Percentiles rank a stretch among this genome's conserved stretches.
Evolutionary conservation across 192 early-diverging fungal species (phyloP).

Genomic region (Coemansia sp.): DNA sequence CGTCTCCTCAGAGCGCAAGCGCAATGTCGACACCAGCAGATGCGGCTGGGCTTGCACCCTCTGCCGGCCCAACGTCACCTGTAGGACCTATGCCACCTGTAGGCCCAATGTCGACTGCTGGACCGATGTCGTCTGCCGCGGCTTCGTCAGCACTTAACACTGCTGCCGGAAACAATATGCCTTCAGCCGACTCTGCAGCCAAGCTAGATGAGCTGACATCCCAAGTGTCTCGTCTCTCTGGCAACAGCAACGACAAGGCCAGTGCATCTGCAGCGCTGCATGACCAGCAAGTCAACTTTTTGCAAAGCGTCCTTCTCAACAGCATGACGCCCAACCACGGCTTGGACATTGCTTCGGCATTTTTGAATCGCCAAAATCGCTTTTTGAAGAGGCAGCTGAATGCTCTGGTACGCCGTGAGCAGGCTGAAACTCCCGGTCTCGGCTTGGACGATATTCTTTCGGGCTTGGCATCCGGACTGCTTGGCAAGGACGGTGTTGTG

Average conservation of each 20-base stretch:
- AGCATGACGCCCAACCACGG: constrained; percentile 28
- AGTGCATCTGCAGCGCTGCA: constrained; percentile 46
- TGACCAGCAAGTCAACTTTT: constrained; percentile 49
- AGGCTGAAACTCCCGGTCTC: constrained; percentile 26
- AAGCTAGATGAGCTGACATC: constrained; percentile 46
- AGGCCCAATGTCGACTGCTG: neutral
- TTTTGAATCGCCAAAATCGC: constrained; percentile 35
- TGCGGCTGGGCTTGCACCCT: constrained; percentile 5
- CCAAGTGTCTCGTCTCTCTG: constrained; percentile 39
- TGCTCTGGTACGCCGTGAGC: constrained; percentile 22
- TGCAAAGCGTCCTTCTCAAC: constrained; percentile 46
- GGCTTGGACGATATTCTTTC: constrained; percentile 42
- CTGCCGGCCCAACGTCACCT: neutral
- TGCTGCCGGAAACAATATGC: constrained; percentile 32
- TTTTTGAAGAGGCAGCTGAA: constrained; percentile 34
- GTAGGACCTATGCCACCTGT: neutral
- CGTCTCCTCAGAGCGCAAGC: neutral
- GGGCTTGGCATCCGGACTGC: constrained; percentile 28
- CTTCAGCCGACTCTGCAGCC: constrained; percentile 34
- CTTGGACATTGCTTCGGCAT: constrained; percentile 29
- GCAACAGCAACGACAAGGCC: constrained; percentile 22
- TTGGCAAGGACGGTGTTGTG: constrained; percentile 44
- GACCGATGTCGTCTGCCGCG: neutral
- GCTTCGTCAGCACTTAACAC: constrained; percentile 3
- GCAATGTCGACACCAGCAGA: constrained; percentile 3